Conservation (phyloP, 805 yeast genomes). For the Suhomyces vadensis region DNA sequence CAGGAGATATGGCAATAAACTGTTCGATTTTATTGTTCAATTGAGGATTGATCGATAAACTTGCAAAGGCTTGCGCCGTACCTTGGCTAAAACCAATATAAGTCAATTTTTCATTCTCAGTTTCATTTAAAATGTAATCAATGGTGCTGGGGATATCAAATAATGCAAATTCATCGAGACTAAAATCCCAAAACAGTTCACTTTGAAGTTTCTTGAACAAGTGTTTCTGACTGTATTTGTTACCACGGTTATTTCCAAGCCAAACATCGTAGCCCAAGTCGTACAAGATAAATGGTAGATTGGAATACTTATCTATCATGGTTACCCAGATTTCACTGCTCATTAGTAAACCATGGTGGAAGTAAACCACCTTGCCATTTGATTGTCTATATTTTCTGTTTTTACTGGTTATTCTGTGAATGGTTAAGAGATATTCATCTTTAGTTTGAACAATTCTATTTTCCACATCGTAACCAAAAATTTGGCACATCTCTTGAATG, state of each 20-base stretch:
- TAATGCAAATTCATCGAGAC: slow-evolving; percentile 87
- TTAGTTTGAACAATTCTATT: slow-evolving; percentile 75
- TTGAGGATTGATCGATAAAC: slow-evolving; percentile 63
- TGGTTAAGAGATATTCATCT: slow-evolving; percentile 73
- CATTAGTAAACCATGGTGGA: slow-evolving; percentile 93
- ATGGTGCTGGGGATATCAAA: slow-evolving; percentile 86
- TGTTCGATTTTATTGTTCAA: slow-evolving; percentile 55
- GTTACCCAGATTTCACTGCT: slow-evolving; percentile 75
- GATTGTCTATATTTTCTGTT: slow-evolving; percentile 4
- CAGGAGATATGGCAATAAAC: slow-evolving; percentile 89
- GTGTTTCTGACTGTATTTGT: slow-evolving; percentile 88
- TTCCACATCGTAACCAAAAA: slow-evolving; percentile 71
- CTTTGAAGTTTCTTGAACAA: slow-evolving; percentile 33
- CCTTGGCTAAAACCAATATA: slow-evolving; percentile 95
- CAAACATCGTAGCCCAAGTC: slow-evolving; percentile 91
- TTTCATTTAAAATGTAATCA: slow-evolving; percentile 62
- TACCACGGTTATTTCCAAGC: slow-evolving; percentile 91
- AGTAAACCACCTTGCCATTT: slow-evolving; percentile 58
- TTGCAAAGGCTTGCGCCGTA: slow-evolving; percentile 88
- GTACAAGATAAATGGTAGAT: slow-evolving; percentile 72
- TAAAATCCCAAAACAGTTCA: slow-evolving; percentile 80
- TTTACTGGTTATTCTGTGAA: slow-evolving; percentile 62
- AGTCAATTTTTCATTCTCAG: slow-evolving; percentile 45
- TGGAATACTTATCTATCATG: slow-evolving; percentile 38
- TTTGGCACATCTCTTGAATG: slow-evolving; percentile 63